Conservation (phyloP, 768 basidiomycete species). For the Pleurotus giganteus region DNA sequence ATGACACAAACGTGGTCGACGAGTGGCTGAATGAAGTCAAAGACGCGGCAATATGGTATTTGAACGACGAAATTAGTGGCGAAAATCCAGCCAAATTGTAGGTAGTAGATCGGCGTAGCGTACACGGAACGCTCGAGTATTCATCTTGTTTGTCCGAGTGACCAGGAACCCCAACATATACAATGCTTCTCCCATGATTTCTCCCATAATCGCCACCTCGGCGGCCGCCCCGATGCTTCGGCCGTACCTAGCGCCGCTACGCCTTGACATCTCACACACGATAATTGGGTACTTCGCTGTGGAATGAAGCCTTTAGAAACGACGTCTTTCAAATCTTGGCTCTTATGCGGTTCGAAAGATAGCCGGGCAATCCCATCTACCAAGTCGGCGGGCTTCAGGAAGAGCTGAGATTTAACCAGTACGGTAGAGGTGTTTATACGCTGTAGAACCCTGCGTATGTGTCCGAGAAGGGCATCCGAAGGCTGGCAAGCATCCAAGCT, state of each 20-base stretch:
- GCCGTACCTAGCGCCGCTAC: slow-evolving; percentile 42
- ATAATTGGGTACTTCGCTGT: slow-evolving; percentile 32
- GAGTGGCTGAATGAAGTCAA: slow-evolving; percentile 10
- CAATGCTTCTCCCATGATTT: slow-evolving; percentile 57
- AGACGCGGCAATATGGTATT: slow-evolving; percentile 29
- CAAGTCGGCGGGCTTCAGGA: slow-evolving; percentile 72
- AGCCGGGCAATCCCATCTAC: slow-evolving; percentile 56
- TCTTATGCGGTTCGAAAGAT: slow-evolving; percentile 25
- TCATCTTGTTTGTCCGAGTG: slow-evolving; percentile 10
- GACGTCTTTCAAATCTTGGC: slow-evolving; percentile 52
- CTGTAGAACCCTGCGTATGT: slow-evolving; percentile 41
- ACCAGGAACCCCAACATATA: slow-evolving; percentile 73
- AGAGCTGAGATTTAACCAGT: slow-evolving; percentile 66
- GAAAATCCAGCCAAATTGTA: neutral
- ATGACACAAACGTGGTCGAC: neutral
- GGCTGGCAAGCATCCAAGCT: slow-evolving; percentile 65
- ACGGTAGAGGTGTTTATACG: slow-evolving; percentile 46
- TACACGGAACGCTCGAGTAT: neutral
- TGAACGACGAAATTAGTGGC: slow-evolving; percentile 12
- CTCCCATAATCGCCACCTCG: slow-evolving; percentile 63
- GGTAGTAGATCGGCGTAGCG: neutral
- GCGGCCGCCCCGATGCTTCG: slow-evolving; percentile 29
- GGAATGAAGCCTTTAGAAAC: slow-evolving; percentile 58
- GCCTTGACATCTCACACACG: slow-evolving; percentile 66
- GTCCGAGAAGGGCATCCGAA: slow-evolving; percentile 38